These are phyloP conservation scores for Psidium friedrichsthalianum DNA, from an alignment of 345 rosid genomes.

Conservation along the genomic window DNA sequence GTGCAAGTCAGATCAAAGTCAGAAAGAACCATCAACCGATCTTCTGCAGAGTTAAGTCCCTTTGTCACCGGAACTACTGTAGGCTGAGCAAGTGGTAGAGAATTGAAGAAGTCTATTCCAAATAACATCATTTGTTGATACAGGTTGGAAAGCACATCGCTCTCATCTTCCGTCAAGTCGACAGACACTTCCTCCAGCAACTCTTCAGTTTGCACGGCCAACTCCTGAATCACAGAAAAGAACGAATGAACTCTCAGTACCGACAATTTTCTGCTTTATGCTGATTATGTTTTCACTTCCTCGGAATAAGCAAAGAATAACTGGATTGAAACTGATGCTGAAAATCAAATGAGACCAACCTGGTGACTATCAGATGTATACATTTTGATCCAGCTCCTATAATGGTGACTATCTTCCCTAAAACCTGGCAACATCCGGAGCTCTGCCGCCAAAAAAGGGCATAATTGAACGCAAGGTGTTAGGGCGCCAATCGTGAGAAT, in stretches of 20 bases:
- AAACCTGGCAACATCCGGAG: conserved; percentile 37
- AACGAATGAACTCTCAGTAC: conserved; percentile 16
- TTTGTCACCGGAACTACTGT: conserved; percentile 59
- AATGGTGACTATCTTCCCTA: conserved; percentile 45
- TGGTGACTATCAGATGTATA: conserved; percentile 62
- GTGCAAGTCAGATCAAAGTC: conserved; percentile 97
- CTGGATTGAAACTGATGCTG: neutral
- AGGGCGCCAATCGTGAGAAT: conserved; percentile 90
- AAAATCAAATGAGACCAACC: conserved; percentile 24
- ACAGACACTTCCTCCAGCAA: conserved; percentile 87
- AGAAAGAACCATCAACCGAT: conserved; percentile 53
- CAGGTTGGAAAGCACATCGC: conserved; percentile 70
- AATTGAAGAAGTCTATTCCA: conserved; percentile 78
- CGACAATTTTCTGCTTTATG: conserved; percentile 10
- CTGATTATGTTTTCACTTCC: neutral
- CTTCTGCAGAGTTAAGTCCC: conserved; percentile 40
- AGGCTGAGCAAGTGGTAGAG: conserved; percentile 66
- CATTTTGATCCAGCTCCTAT: conserved; percentile 76
- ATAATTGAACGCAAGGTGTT: conserved; percentile 89
- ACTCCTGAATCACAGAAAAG: conserved; percentile 44
- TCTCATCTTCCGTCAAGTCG: conserved; percentile 87
- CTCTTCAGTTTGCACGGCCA: conserved; percentile 80
- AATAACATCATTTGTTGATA: conserved; percentile 95
- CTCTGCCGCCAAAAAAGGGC: conserved; percentile 71
- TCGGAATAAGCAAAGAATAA: neutral